phyloP scores from a whole-genome alignment of 768 basidiomycete genomes.

The Daedaleopsis sinensis region DNA sequence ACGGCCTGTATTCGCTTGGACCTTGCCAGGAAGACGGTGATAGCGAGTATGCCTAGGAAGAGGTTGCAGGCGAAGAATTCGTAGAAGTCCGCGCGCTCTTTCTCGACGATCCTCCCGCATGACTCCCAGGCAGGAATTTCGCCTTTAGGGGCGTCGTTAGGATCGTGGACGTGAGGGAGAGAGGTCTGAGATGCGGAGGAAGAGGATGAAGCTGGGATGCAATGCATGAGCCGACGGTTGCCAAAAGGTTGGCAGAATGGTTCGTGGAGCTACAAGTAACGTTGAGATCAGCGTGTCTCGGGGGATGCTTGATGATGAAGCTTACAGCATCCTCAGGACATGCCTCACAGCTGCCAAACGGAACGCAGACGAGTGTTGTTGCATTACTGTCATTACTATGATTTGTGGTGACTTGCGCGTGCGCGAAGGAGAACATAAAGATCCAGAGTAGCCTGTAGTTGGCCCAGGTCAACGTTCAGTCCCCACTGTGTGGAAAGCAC shows the following conservation, averaged over 20 bases:
- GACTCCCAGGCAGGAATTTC: slow-evolving; percentile 89
- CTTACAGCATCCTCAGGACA: slow-evolving; percentile 62
- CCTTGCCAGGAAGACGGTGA: slow-evolving; percentile 68
- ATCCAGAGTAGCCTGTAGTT: slow-evolving; percentile 12
- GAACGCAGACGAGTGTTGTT: slow-evolving; percentile 40
- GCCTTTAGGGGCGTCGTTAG: slow-evolving; percentile 34
- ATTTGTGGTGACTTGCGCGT: slow-evolving; percentile 1
- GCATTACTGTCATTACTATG: slow-evolving; percentile 10
- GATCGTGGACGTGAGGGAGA: slow-evolving; percentile 10
- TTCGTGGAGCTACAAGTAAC: slow-evolving; percentile 61
- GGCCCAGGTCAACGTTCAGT: too few species aligned
- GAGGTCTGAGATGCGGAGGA: slow-evolving; percentile 1
- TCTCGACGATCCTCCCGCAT: slow-evolving; percentile 81
- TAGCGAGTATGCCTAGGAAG: slow-evolving; percentile 65
- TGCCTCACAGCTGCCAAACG: slow-evolving; percentile 61
- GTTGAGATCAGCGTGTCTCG: background rate
- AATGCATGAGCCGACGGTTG: slow-evolving; percentile 88
- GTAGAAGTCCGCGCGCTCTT: slow-evolving; percentile 86
- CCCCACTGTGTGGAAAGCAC: too few species aligned
- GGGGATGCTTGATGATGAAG: background rate
- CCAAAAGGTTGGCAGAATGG: slow-evolving; percentile 97
- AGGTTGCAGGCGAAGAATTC: slow-evolving; percentile 90
- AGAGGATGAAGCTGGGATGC: slow-evolving; percentile 42
- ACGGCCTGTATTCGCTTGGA: slow-evolving; percentile 68
- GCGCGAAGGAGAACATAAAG: background rate